Evolutionary conservation across 768 basidiomycete genomes (phyloP), one percentile per base, ranked within the genome.

Genomic region (Boletus sp.): DNA sequence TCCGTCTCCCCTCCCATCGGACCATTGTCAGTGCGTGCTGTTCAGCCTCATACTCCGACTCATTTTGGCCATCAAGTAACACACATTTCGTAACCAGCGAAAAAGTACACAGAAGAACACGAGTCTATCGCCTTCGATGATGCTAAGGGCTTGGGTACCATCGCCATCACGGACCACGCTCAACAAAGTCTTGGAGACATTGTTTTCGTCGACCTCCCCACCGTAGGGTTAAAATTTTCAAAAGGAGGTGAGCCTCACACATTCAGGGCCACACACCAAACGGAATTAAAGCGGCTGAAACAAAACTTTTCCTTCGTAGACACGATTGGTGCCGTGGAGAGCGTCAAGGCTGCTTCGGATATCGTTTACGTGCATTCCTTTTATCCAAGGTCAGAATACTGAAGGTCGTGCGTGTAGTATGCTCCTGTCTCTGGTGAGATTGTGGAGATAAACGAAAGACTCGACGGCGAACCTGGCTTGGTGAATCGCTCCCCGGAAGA

Each of bases 291-390:
- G 52, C 40, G 57, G 52, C 40, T 64, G 50, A 56, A 37, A 47
- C 40, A 12, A 33, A 15, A 15, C 29, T 39, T 28, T 30, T 41
- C 47, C 5, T 14, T 36, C 29, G 2, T 58, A 94, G 94, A 90
- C 46, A 75, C 85, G 61, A 89, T 96, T 70, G 94, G 94, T 49
- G 91, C 91, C 7, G 93, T 98, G 10, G 94, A 97, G 74, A 96
- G 94, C 59, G 94, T 97, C 55, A 98, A 98, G 71, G 94, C 94
- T 30, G 93, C 94, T 39, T 95, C 94, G 2, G 94, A 98, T 69
- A 94, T 98, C 68, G 92, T 91, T 47, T 73, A 57, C 71, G 80
- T 76, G 28, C 3, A 36, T 47, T 7, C 55, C 10, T 30, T 47
- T 56, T 40, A 14, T 37, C 10, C 54, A 40, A 28, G 6, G n/a